Base-by-base conservation (phyloP, 1,284 basidiomycete genomes). In the Marasmius tenuissimus region DNA sequence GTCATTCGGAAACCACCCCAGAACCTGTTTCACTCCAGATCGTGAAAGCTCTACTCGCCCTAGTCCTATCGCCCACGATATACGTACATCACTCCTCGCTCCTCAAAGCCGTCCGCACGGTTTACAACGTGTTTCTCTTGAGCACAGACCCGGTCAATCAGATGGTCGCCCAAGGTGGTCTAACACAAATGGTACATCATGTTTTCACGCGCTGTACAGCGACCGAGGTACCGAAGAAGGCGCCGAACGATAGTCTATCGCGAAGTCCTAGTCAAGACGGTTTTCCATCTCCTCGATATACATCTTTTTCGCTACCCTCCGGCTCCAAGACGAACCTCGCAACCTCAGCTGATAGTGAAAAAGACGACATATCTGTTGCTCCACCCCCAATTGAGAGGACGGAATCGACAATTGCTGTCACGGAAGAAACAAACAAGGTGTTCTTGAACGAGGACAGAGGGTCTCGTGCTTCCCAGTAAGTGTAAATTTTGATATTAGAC, bases 151-250 rank as follows among this genome's bases (percentile, higher is more conserved):
- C 91, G 4, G 92, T 95, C 58, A 98, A 96, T 69, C 96, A 98
- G 76, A 94, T 93, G 77, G 94, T 98, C 34, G 96, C 96, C 9
- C 96, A 98, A 75, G 96, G 96, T 20, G 94, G 96, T 16, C 83
- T 98, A 16, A 96, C 94, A 0, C 96, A 98, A 75, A 98, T 98
- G 89, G 94, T 98, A 1, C 92, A 97, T 70, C 95, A 97, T 70
- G 89, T 98, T 59, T 98, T 98, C 74, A 84, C 91, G 8, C 85
- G 96, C 33, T 92, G 91, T 69, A 78, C 80, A 66, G 60, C 78
- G 14, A 63, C 68, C 55, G 69, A 62, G 48, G 71, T 69, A 33
- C 67, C 63, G 38, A 59, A 66, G 50, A 18, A 34, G 18, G 48
- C 59, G 11, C 20, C 39, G 18, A 51, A 53, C 33, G 52, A 57